These are phyloP conservation scores for Collybia sordida DNA, from an alignment of 768 basidiomycete species.

Conservation along the genomic window DNA sequence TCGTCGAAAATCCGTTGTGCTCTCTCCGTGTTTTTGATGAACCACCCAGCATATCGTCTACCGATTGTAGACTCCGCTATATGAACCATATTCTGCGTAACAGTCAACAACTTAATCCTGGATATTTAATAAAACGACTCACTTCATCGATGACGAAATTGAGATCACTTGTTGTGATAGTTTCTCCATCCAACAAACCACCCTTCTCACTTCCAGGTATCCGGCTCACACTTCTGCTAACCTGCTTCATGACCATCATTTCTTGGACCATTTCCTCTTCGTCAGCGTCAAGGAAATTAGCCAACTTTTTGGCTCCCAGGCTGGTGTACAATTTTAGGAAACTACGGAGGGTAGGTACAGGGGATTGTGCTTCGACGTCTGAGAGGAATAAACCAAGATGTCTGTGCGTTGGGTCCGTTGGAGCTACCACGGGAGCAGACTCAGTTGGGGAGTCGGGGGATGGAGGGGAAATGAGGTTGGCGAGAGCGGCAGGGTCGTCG, in stretches of 20 bases:
- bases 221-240: constrained; percentile 74
- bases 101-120: neutral
- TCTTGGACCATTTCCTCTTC: constrained; percentile 96
- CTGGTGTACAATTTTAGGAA: constrained; percentile 96
- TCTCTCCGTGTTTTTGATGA: constrained; percentile 94
- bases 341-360: constrained; percentile 83
- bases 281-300: constrained; percentile 86
- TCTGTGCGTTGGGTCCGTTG: constrained; percentile 75
- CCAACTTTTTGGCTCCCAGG: constrained; percentile 87
- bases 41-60: constrained; percentile 93
- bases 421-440: constrained; percentile 24
- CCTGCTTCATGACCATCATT: constrained; percentile 95
- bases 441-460: constrained; percentile 32
- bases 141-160: constrained; percentile 96
- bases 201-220: constrained; percentile 52
- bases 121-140: constrained; percentile 21
- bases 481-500: constrained; percentile 69
- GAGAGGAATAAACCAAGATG: constrained; percentile 84
- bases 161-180: constrained; percentile 87
- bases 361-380: constrained; percentile 72
- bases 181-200: constrained; percentile 80
- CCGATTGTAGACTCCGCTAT: constrained; percentile 95
- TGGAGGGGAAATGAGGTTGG: constrained; percentile 41
- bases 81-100: constrained; percentile 86
- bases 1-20: constrained; percentile 86